phyloP scores from a whole-genome alignment of 225 moss, liverwort and hornwort species.

The Ulota crispa region DNA sequence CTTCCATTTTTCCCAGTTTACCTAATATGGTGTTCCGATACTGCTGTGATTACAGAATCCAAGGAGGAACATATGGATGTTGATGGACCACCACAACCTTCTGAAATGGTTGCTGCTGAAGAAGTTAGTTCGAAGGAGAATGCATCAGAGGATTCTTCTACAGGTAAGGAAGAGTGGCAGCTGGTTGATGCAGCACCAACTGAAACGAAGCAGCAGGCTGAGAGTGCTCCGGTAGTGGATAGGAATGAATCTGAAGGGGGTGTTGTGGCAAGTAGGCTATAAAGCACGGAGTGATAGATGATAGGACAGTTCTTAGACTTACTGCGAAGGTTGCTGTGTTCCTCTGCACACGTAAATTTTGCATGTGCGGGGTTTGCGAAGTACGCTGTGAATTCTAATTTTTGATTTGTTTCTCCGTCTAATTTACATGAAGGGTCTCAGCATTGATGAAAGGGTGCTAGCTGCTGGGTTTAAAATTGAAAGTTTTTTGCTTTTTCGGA shows the following conservation, averaged over 20 bases:
- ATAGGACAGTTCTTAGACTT: background rate
- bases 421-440: background rate
- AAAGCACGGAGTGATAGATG: background rate
- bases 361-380: background rate
- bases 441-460: background rate
- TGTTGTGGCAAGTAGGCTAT: conserved; percentile 24
- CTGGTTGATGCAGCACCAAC: conserved; percentile 26
- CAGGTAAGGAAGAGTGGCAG: conserved; percentile 27
- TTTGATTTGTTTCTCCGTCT: background rate
- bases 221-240: conserved; percentile 28
- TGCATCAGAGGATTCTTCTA: conserved; percentile 25
- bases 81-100: conserved; percentile 39
- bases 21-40: no score
- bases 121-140: background rate
- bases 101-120: conserved; percentile 23
- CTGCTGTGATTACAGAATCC: conserved; percentile 38
- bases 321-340: background rate
- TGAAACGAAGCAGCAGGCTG: conserved; percentile 11
- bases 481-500: background rate
- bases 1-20: no score
- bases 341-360: background rate
- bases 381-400: background rate
- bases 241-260: conserved; percentile 32
- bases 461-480: background rate
- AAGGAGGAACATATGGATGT: conserved; percentile 47